A percentile compares a stretch with the other conserved stretches of the same genome.
Conservation (phyloP, 768 basidiomycete species). For the Rubroboletus pulcherrimus region DNA sequence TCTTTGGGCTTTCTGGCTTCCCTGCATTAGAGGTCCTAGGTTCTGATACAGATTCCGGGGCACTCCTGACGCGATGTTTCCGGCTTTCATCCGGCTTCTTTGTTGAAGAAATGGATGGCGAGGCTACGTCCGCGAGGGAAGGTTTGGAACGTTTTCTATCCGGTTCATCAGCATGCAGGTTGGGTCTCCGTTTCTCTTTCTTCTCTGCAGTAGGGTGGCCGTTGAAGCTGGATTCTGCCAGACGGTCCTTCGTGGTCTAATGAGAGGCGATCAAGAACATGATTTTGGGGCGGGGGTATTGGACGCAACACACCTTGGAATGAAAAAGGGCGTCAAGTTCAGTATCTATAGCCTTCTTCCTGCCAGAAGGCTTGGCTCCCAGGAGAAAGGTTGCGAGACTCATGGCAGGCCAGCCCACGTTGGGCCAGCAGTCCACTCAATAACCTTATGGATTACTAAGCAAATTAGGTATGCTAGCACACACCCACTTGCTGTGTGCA, state of each 20-base stretch:
- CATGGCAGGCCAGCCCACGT: conserved; percentile 33
- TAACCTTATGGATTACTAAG: background rate
- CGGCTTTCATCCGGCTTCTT: conserved; percentile 14
- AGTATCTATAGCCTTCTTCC: conserved; percentile 44
- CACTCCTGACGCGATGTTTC: conserved; percentile 3
- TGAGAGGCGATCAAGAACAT: conserved; percentile 3
- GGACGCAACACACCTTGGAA: conserved; percentile 40
- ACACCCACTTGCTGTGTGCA: no score
- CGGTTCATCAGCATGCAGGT: conserved; percentile 13
- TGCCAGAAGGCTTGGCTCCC: conserved; percentile 29
- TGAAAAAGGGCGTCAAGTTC: conserved; percentile 66
- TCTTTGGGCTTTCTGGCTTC: background rate
- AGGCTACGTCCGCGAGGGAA: conserved; percentile 6
- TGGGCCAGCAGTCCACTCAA: background rate
- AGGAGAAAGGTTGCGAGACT: conserved; percentile 56
- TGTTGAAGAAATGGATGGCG: conserved; percentile 18
- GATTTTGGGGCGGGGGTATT: conserved; percentile 6
- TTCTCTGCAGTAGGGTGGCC: background rate
- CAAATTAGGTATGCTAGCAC: no score
- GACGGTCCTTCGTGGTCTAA: conserved; percentile 7
- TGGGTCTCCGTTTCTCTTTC: conserved; percentile 14
- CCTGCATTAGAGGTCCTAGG: background rate
- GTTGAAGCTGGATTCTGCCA: conserved; percentile 1
- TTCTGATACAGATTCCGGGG: background rate
- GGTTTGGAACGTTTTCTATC: conserved; percentile 18